phyloP scores from a whole-genome alignment of 192 early-diverging fungal species.

The Umbelopsis vinacea region DNA sequence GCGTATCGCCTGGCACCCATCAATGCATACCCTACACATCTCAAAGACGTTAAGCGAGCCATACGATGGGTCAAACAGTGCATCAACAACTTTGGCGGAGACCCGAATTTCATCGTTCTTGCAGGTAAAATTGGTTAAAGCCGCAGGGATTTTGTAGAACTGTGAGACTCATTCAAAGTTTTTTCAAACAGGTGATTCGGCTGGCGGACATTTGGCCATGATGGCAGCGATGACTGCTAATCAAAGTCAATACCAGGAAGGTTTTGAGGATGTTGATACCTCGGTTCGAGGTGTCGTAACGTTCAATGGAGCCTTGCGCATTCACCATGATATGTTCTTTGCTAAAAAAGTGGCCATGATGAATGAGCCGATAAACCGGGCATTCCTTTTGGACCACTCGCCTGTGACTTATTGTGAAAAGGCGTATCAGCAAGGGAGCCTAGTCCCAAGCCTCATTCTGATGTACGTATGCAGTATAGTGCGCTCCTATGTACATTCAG shows the following conservation, averaged over 20 bases:
- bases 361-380: neutral
- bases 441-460: neutral
- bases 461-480: neutral
- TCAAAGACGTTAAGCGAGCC: slow-evolving; percentile 71
- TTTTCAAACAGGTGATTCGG: slow-evolving; percentile 29
- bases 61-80: slow-evolving; percentile 69
- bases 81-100: slow-evolving; percentile 64
- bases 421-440: neutral
- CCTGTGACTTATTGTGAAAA: neutral
- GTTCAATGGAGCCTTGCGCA: slow-evolving; percentile 32
- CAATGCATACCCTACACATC: slow-evolving; percentile 56
- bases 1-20: slow-evolving; percentile 58
- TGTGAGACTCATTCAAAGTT: neutral
- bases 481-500: neutral
- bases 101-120: slow-evolving; percentile 65
- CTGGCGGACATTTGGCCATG: slow-evolving; percentile 33
- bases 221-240: slow-evolving; percentile 39
- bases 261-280: slow-evolving; percentile 39
- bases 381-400: neutral
- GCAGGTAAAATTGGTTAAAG: slow-evolving; percentile 40
- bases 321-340: slow-evolving; percentile 27
- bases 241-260: slow-evolving; percentile 33
- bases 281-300: slow-evolving; percentile 31
- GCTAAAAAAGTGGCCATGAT: slow-evolving; percentile 17
- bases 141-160: neutral